Evolutionary conservation across 257 asterid genomes (phyloP).

Genomic region (Cinchona pubescens): DNA sequence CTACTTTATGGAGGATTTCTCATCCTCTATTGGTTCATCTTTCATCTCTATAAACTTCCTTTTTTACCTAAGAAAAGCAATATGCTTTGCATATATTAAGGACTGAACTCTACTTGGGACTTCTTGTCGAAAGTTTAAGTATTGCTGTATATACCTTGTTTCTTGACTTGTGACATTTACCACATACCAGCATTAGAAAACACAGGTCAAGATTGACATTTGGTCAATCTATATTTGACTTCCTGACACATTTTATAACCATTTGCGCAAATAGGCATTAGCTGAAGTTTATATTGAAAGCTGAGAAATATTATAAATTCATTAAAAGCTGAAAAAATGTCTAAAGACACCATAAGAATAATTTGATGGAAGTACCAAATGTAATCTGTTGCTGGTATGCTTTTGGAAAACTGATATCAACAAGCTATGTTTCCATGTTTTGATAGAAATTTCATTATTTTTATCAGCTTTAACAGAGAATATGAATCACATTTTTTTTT

Average conservation of each 20-base stretch:
- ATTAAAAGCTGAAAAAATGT: not conserved
- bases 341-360: not conserved
- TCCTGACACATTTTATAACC: not conserved
- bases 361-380: not conserved
- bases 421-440: not conserved
- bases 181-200: not conserved
- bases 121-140: not conserved
- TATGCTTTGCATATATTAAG: not conserved
- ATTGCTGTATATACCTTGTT: not conserved
- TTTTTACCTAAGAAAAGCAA: not conserved
- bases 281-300: not conserved
- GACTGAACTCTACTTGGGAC: not conserved
- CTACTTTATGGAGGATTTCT: not conserved
- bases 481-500: not conserved
- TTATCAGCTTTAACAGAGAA: not conserved
- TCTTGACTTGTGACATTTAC: not conserved
- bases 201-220: not conserved
- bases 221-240: not conserved
- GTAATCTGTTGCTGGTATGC: not conserved
- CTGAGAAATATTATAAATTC: not conserved
- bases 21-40: not conserved
- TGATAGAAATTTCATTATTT: not conserved
- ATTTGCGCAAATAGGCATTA: not conserved
- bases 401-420: not conserved
- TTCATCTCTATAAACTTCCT: not conserved